Conservation (phyloP, 306 rosid species). For the Quercus parvula region DNA sequence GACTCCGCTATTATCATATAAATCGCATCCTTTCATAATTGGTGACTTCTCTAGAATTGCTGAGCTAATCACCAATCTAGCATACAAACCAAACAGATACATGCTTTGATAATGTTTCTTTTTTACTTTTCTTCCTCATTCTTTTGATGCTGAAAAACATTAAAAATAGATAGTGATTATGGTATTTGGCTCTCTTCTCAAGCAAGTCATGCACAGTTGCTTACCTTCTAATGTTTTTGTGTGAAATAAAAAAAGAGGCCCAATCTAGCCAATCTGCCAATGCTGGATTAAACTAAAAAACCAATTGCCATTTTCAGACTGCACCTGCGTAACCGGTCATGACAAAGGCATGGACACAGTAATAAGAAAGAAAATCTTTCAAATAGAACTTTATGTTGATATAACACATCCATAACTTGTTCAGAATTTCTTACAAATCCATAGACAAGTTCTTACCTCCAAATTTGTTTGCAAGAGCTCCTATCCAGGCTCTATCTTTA, state of each 20-base stretch:
- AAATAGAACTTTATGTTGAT: not conserved
- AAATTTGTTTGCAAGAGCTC: constrained; percentile 68
- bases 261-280: not conserved
- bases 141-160: not conserved
- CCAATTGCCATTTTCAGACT: constrained; percentile 8
- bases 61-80: not conserved
- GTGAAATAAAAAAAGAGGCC: not conserved
- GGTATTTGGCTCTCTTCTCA: not conserved
- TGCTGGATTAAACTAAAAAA: not conserved
- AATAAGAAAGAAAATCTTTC: constrained; percentile 1
- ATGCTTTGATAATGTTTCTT: not conserved
- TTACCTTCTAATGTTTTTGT: not conserved
- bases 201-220: not conserved
- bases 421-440: constrained; percentile 19
- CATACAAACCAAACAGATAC: not conserved
- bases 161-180: not conserved
- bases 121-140: not conserved
- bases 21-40: not conserved
- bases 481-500: constrained; percentile 82
- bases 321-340: not conserved
- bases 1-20: not conserved
- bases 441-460: constrained; percentile 23
- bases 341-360: not conserved
- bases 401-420: not conserved
- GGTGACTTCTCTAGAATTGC: not conserved